Evolutionary conservation across 768 basidiomycete species (phyloP), one percentile per base, ranked within the genome.

Genomic region (Agrocybe pediades): DNA sequence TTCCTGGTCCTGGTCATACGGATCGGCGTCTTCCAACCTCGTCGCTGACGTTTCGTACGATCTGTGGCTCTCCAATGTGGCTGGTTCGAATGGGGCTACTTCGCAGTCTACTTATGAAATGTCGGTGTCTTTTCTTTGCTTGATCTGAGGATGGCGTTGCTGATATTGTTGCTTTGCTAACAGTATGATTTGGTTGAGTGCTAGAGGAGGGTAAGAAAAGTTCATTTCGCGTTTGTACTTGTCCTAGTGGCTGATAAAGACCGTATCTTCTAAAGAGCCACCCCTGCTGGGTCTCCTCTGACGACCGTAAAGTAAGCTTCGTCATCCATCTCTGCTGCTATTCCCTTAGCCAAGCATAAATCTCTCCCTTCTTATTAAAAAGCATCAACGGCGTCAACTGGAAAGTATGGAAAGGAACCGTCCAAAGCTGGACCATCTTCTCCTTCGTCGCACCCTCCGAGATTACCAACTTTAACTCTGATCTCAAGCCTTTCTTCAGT

Each of bases 31-130:
- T 16, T 68, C 68, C 20, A 60, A 62, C 43, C 62, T 72, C 21
- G 66, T 71, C 13, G 69, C 71, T 8, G 68, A 72, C 53, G 69
- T 72, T 13, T 70, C 71, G 6, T 72, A 71, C 46, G 71, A 72
- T 39, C 46, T 71, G 33, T 72, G 71, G 71, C 59, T 72, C 1
- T 72, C 71, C 11, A 65, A 60, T 23, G 45, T 41, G 6, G 59
- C 68, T 15, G 56, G 62, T 8, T 56, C 65, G 3, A 49, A 44
- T 9, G 71, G 71, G 46, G 68, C 70, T 9, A 61, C 63, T 1
- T 67, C 67, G 1, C 59, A 56, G 9, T 68, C 70, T 16, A 67
- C 68, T 3, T 72, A 61, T 43, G 69, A 72, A 53, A 54, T 66
- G 71, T 73, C 44, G 17, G 67, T 61, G 1, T 9, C 23, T 15